phyloP scores from a whole-genome alignment of 306 rosid genomes.

The Crotalaria pallida region DNA sequence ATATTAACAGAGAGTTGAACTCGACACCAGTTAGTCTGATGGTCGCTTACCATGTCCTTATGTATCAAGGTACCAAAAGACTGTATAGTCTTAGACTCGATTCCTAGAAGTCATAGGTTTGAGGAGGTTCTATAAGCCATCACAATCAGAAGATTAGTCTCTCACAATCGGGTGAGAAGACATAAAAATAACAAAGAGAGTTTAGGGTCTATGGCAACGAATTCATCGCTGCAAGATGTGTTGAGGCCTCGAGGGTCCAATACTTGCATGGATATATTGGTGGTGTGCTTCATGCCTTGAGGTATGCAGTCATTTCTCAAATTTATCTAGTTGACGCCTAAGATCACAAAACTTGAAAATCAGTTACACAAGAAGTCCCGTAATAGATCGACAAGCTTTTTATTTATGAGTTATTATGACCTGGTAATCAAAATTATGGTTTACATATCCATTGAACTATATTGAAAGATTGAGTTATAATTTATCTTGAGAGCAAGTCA shows the following conservation, averaged over 20 bases:
- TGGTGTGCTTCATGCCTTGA: constrained; percentile 23
- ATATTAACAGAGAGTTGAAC: too few relatives aligned
- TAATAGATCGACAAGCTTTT: not conserved
- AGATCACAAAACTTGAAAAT: too few relatives aligned
- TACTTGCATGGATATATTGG: constrained; percentile 24
- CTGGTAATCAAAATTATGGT: not conserved
- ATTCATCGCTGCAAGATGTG: constrained; percentile 23
- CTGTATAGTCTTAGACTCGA: too few relatives aligned
- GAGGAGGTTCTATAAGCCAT: too few relatives aligned
- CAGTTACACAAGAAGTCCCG: not conserved
- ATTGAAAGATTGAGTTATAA: not conserved
- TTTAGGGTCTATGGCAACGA: too few relatives aligned
- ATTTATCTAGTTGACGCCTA: not conserved
- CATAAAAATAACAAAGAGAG: too few relatives aligned
- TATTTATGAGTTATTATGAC: not conserved
- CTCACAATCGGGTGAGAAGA: too few relatives aligned
- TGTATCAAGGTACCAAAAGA: too few relatives aligned
- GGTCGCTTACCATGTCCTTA: too few relatives aligned
- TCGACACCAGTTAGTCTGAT: too few relatives aligned
- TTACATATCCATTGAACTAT: not conserved
- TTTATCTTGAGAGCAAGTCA: not conserved
- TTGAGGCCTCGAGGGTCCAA: constrained; percentile 27
- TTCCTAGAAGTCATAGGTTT: too few relatives aligned
- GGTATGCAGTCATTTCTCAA: not conserved
- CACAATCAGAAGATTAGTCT: too few relatives aligned